Conservation (phyloP, 805 yeast genomes). For the Candida maesae region DNA sequence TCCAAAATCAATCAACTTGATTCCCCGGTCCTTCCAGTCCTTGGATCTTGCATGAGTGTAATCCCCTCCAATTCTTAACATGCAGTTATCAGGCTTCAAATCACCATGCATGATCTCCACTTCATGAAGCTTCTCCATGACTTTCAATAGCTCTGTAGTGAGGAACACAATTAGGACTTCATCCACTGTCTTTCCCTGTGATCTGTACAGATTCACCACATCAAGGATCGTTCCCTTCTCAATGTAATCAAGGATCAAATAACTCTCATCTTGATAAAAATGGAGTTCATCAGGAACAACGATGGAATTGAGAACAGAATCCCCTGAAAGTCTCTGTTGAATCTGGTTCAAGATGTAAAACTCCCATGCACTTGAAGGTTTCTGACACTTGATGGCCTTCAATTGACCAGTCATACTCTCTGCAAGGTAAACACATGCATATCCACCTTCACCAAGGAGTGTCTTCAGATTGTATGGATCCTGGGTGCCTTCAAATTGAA, state of each 20-base stretch:
- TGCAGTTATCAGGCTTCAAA: conserved; percentile 80
- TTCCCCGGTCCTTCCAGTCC: conserved; percentile 41
- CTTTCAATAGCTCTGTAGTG: conserved; percentile 58
- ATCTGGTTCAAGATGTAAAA: conserved; percentile 65
- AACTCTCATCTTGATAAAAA: conserved; percentile 29
- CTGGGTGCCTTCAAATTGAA: conserved; percentile 41
- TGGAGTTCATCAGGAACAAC: conserved; percentile 51
- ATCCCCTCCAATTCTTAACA: conserved; percentile 50
- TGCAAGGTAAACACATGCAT: conserved; percentile 69
- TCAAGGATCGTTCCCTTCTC: conserved; percentile 72
- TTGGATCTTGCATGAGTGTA: conserved; percentile 16
- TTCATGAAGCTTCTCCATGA: conserved; percentile 58
- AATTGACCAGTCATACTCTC: conserved; percentile 52
- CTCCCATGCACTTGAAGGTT: conserved; percentile 76
- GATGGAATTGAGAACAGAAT: conserved; percentile 35
- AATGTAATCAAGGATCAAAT: conserved; percentile 21
- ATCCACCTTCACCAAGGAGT: conserved; percentile 78
- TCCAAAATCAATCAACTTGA: conserved; percentile 76
- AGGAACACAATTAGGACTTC: conserved; percentile 62
- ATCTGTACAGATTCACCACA: conserved; percentile 49
- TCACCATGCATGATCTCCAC: conserved; percentile 79
- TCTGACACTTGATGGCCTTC: conserved; percentile 70
- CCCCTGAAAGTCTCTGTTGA: conserved; percentile 35
- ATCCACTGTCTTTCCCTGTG: conserved; percentile 39
- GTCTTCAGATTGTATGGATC: conserved; percentile 45